These are phyloP conservation scores for Saprolegnia diclina DNA, from an alignment of 352 stramenopile species.

Conservation along the genomic window DNA sequence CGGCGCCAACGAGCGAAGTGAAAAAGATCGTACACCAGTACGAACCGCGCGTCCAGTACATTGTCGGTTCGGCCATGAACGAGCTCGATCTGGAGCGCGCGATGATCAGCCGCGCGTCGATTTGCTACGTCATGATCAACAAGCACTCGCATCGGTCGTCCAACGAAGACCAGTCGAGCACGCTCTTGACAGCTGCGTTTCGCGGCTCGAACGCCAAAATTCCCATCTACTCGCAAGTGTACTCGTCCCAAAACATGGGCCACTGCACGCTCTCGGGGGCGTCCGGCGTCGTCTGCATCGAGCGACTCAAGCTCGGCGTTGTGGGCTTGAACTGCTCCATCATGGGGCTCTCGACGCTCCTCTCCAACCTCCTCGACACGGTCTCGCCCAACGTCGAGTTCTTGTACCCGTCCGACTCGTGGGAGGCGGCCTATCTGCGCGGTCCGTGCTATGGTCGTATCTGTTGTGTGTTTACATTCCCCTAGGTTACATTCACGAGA, in stretches of 20 bases:
- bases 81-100: constrained; percentile 70
- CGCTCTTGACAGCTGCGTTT: constrained; percentile 64
- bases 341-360: constrained; percentile 54
- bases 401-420: constrained; percentile 21
- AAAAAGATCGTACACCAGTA: constrained; percentile 67
- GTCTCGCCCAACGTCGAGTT: constrained; percentile 18
- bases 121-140: constrained; percentile 55
- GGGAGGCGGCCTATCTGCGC: constrained; percentile 22
- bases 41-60: constrained; percentile 77
- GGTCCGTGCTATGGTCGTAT: not conserved
- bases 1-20: constrained; percentile 51
- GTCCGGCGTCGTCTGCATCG: constrained; percentile 60
- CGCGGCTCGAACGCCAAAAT: constrained; percentile 60
- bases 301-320: constrained; percentile 68
- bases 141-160: constrained; percentile 16
- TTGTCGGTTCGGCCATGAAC: constrained; percentile 72
- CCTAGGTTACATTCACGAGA: constrained; percentile 28
- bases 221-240: constrained; percentile 70
- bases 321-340: constrained; percentile 62
- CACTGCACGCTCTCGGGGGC: constrained; percentile 72
- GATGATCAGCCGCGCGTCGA: constrained; percentile 44
- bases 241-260: constrained; percentile 56
- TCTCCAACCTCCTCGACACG: constrained; percentile 51
- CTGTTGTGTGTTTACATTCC: not conserved
- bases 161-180: constrained; percentile 26